phyloP scores from a whole-genome alignment of 148 eudicot species.

The Nyssa sinensis region DNA sequence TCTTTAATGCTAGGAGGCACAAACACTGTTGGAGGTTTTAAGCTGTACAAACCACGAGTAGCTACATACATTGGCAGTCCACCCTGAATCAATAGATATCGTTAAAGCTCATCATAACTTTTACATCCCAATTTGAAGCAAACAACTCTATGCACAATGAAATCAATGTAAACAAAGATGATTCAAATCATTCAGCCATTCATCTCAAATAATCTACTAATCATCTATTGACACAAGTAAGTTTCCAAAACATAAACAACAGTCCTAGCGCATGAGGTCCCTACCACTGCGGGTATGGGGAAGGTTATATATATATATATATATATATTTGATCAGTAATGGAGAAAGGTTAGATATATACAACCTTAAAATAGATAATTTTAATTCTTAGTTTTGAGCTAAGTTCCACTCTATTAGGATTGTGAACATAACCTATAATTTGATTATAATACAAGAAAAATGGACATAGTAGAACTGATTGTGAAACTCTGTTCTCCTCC shows the following conservation, averaged over 20 bases:
- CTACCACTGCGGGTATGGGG: too few relatives aligned
- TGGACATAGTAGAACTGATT: background rate
- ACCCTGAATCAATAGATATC: slow-evolving; percentile 55
- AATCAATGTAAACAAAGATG: background rate
- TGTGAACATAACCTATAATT: too few relatives aligned
- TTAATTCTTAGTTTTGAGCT: too few relatives aligned
- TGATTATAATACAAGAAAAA: background rate
- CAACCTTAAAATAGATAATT: too few relatives aligned
- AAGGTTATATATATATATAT: too few relatives aligned
- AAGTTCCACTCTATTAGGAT: too few relatives aligned
- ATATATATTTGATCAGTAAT: too few relatives aligned
- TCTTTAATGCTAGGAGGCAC: slow-evolving; percentile 90
- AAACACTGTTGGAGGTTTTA: slow-evolving; percentile 86
- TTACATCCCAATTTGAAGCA: background rate
- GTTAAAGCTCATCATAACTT: background rate
- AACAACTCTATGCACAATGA: background rate
- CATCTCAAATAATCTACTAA: too few relatives aligned
- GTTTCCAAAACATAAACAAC: too few relatives aligned
- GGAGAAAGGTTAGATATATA: too few relatives aligned
- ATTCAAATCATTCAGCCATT: background rate
- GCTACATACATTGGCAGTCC: slow-evolving; percentile 98
- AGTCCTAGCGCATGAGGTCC: too few relatives aligned
- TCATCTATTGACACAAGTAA: too few relatives aligned
- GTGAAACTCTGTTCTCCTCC: background rate
- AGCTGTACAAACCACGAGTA: slow-evolving; percentile 81